Conservation (phyloP, 345 rosid species). For the Laguncularia racemosa region DNA sequence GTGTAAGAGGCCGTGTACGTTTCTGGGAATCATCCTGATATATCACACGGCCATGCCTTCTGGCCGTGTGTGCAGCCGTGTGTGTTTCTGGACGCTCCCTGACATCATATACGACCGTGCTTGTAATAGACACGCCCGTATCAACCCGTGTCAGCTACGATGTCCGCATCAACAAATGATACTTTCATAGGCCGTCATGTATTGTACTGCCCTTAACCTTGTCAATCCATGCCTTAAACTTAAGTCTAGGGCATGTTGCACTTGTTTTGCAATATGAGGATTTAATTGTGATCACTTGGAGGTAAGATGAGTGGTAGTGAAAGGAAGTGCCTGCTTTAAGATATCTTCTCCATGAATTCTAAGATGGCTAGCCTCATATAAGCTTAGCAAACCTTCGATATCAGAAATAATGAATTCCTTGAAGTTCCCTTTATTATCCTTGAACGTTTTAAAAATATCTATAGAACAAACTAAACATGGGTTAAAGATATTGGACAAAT, state of each 20-base stretch:
- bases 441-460: slow-evolving; percentile 16
- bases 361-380: slow-evolving; percentile 20
- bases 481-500: not conserved
- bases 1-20: too few relatives aligned
- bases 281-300: not conserved
- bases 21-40: too few relatives aligned
- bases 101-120: too few relatives aligned
- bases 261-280: not conserved
- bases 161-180: too few relatives aligned
- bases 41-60: too few relatives aligned
- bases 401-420: slow-evolving; percentile 5
- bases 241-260: slow-evolving; percentile 10
- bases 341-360: slow-evolving; percentile 12
- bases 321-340: slow-evolving; percentile 12
- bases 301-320: not conserved
- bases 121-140: too few relatives aligned
- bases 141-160: too few relatives aligned
- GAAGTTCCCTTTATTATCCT: slow-evolving; percentile 10
- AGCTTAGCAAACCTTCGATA: slow-evolving; percentile 11
- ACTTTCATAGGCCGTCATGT: slow-evolving; percentile 5
- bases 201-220: slow-evolving; percentile 5
- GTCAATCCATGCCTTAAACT: slow-evolving; percentile 7
- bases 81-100: too few relatives aligned
- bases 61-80: too few relatives aligned
- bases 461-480: slow-evolving; percentile 2